These are phyloP conservation scores for Fraxinus sp. DNA, from an alignment of 305 asterid species.

Conservation along the genomic window DNA sequence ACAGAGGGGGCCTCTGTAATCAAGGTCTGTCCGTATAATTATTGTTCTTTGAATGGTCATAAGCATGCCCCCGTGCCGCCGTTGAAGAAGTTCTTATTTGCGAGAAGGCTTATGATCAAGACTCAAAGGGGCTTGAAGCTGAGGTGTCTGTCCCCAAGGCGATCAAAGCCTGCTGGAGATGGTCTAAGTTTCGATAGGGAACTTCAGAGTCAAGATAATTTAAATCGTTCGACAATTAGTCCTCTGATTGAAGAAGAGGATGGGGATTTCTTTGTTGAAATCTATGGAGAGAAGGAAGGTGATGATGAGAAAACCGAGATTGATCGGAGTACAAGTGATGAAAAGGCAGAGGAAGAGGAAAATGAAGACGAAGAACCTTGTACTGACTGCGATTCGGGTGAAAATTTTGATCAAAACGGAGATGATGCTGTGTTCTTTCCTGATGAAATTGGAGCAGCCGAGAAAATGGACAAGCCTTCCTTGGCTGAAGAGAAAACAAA, in stretches of 20 bases:
- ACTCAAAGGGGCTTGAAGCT: constrained; percentile 51
- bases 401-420: constrained; percentile 8
- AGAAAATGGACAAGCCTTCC: background rate
- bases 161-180: constrained; percentile 19
- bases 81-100: constrained; percentile 61
- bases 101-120: constrained; percentile 57
- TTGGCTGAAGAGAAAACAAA: constrained; percentile 14
- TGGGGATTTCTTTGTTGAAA: constrained; percentile 39
- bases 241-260: constrained; percentile 31
- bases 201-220: constrained; percentile 12
- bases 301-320: background rate
- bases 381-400: constrained; percentile 9
- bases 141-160: constrained; percentile 44
- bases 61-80: constrained; percentile 67
- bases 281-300: constrained; percentile 38
- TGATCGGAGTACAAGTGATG: constrained; percentile 4
- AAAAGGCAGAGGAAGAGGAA: background rate
- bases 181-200: constrained; percentile 16
- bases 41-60: constrained; percentile 92
- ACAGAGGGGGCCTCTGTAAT: constrained; percentile 58
- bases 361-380: background rate
- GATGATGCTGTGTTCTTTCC: background rate
- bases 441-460: constrained; percentile 6
- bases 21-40: constrained; percentile 76
- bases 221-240: background rate